These are phyloP conservation scores for Rossbeevera mucosa DNA, from an alignment of 768 basidiomycete genomes.

Conservation along the genomic window DNA sequence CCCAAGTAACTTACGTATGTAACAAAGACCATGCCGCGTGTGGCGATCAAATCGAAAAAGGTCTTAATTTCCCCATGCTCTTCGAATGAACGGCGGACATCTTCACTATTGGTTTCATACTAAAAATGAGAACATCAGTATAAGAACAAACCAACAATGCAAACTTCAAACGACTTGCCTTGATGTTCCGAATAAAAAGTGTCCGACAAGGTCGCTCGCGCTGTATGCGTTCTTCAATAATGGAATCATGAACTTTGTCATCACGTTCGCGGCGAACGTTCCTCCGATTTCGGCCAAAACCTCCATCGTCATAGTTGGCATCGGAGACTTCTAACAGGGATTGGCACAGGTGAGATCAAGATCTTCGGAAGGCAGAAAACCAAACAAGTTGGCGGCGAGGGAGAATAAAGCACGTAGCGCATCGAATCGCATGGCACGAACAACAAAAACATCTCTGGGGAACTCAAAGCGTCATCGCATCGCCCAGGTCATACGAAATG, in stretches of 20 bases:
- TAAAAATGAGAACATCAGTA: slow-evolving; percentile 30
- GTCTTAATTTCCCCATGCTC: slow-evolving; percentile 95
- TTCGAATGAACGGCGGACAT: slow-evolving; percentile 82
- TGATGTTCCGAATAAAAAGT: slow-evolving; percentile 95
- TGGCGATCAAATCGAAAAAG: slow-evolving; percentile 92
- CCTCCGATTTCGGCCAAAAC: slow-evolving; percentile 44
- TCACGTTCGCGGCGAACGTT: slow-evolving; percentile 70
- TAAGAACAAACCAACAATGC: slow-evolving; percentile 1
- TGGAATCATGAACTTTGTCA: slow-evolving; percentile 85
- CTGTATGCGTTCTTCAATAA: slow-evolving; percentile 91
- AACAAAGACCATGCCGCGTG: slow-evolving; percentile 98
- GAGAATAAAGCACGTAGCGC: slow-evolving; percentile 46
- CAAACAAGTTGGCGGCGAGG: slow-evolving; percentile 38
- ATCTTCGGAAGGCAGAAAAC: slow-evolving; percentile 45
- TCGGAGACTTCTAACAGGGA: slow-evolving; percentile 62
- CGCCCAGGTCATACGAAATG: slow-evolving; percentile 16
- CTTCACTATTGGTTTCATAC: slow-evolving; percentile 87
- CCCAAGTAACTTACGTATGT: slow-evolving; percentile 76
- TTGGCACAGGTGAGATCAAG: slow-evolving; percentile 37
- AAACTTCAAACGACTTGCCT: slow-evolving; percentile 58
- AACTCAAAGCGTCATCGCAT: slow-evolving; percentile 24
- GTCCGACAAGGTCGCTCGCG: slow-evolving; percentile 94
- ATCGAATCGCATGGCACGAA: slow-evolving; percentile 27
- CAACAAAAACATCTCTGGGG: slow-evolving; percentile 16
- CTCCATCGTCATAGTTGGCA: slow-evolving; percentile 52